A percentile compares a stretch with the other conserved stretches of the same genome.
phyloP scores from a whole-genome alignment of 306 rosid species.

The Geum urbanum region DNA sequence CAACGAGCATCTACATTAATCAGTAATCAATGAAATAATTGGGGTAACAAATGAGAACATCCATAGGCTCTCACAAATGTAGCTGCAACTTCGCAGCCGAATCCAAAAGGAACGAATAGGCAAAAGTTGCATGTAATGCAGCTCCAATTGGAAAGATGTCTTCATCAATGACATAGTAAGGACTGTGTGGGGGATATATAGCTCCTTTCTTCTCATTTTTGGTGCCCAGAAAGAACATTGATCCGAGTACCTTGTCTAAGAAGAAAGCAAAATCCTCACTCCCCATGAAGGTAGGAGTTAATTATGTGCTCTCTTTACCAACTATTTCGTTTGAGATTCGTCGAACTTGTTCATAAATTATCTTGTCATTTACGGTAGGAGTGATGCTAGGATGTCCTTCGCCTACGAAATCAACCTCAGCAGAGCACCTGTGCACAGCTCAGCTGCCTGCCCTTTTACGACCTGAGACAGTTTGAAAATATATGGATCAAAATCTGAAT shows the following conservation, averaged over 20 bases:
- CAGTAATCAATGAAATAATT: slow-evolving; percentile 13
- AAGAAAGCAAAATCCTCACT: slow-evolving; percentile 94
- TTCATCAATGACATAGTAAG: slow-evolving; percentile 58
- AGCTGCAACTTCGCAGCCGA: slow-evolving; percentile 35
- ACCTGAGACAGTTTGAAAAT: slow-evolving; percentile 34
- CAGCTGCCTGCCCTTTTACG: slow-evolving; percentile 65
- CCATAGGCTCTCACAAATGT: background rate
- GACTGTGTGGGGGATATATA: slow-evolving; percentile 53
- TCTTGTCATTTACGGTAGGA: slow-evolving; percentile 58
- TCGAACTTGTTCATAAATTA: slow-evolving; percentile 49
- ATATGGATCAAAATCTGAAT: background rate
- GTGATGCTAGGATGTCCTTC: slow-evolving; percentile 65
- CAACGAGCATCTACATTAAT: background rate
- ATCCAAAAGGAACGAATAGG: slow-evolving; percentile 57
- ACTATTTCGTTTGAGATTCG: slow-evolving; percentile 50
- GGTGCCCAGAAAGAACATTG: slow-evolving; percentile 56
- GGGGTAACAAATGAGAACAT: background rate
- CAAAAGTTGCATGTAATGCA: slow-evolving; percentile 82
- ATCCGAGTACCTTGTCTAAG: slow-evolving; percentile 68
- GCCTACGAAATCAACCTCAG: slow-evolving; percentile 60
- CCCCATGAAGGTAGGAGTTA: slow-evolving; percentile 58
- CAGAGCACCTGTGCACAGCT: slow-evolving; percentile 68
- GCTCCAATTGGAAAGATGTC: slow-evolving; percentile 74
- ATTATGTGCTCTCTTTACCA: slow-evolving; percentile 51
- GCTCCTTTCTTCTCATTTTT: slow-evolving; percentile 64